phyloP scores from a whole-genome alignment of 2,329 filamentous ascomycete genomes.

The Cordyceps cateniannulata region DNA sequence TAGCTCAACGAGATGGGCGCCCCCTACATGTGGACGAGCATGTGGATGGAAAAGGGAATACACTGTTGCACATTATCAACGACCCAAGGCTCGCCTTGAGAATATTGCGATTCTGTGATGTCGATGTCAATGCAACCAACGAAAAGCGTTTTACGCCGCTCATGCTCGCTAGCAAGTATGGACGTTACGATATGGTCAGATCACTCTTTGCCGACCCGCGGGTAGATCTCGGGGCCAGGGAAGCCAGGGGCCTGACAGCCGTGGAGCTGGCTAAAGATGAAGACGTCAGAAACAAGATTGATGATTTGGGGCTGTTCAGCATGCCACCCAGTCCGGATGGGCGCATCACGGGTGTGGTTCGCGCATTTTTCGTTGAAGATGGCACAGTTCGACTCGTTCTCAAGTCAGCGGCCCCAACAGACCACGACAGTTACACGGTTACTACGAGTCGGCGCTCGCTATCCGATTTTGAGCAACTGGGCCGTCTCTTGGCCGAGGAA shows the following conservation, averaged over 20 bases:
- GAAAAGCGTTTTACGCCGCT: constrained; percentile 91
- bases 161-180: constrained; percentile 99
- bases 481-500: constrained; percentile 75
- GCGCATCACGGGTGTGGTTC: constrained; percentile 84
- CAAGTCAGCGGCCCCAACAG: constrained; percentile 86
- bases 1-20: constrained; percentile 67
- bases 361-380: constrained; percentile 96
- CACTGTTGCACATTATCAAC: constrained; percentile 89
- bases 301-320: constrained; percentile 83
- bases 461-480: constrained; percentile 84
- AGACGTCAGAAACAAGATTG: constrained; percentile 91
- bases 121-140: constrained; percentile 93
- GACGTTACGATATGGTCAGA: constrained; percentile 86
- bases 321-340: constrained; percentile 65
- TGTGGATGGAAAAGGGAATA: constrained; percentile 88
- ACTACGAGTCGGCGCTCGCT: constrained; percentile 88
- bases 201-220: constrained; percentile 80
- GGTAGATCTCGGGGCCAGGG: constrained; percentile 78
- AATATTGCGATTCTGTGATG: constrained; percentile 78
- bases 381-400: constrained; percentile 86
- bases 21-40: constrained; percentile 90
- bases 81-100: constrained; percentile 69
- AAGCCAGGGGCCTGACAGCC: constrained; percentile 82
- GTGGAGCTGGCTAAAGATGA: constrained; percentile 97
- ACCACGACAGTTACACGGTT: constrained; percentile 77